Conservation (phyloP, 352 stramenopile species). For the Globisporangium cylindrosporum region DNA sequence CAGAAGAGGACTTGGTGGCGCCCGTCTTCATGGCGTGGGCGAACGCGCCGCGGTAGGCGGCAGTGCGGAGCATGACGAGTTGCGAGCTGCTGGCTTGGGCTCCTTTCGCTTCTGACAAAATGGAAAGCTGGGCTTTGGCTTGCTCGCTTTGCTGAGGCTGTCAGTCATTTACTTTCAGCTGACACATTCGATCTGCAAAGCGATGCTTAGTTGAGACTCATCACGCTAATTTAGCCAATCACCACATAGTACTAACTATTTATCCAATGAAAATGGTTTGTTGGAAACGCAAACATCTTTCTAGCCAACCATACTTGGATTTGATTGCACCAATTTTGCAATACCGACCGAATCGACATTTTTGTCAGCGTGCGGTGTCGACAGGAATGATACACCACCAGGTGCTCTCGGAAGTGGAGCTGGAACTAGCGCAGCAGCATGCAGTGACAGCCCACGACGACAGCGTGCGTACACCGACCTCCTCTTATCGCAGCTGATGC, state of each 20-base stretch:
- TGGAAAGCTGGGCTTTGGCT: neutral
- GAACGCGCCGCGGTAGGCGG: constrained; percentile 13
- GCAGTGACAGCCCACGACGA: neutral
- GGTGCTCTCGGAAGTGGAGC: constrained; percentile 8
- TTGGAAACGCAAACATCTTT: neutral
- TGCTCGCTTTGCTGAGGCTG: neutral
- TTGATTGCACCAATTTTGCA: neutral
- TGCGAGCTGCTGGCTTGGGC: neutral
- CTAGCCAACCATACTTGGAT: neutral
- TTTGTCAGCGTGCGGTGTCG: neutral
- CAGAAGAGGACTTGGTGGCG: neutral
- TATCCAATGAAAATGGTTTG: neutral
- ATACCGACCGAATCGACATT: neutral
- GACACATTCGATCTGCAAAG: neutral
- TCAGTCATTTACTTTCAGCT: neutral
- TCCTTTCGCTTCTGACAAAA: neutral
- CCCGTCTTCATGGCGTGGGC: constrained; percentile 8
- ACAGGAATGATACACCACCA: neutral
- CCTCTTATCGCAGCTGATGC: neutral
- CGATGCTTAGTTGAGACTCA: neutral
- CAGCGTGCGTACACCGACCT: neutral
- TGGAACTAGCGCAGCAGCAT: constrained; percentile 7
- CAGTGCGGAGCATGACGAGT: constrained; percentile 13
- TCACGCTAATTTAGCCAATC: neutral
- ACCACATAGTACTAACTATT: neutral